Evolutionary conservation across 495 filamentous ascomycete species (phyloP).

Genomic region (Rhypophila decipiens): DNA sequence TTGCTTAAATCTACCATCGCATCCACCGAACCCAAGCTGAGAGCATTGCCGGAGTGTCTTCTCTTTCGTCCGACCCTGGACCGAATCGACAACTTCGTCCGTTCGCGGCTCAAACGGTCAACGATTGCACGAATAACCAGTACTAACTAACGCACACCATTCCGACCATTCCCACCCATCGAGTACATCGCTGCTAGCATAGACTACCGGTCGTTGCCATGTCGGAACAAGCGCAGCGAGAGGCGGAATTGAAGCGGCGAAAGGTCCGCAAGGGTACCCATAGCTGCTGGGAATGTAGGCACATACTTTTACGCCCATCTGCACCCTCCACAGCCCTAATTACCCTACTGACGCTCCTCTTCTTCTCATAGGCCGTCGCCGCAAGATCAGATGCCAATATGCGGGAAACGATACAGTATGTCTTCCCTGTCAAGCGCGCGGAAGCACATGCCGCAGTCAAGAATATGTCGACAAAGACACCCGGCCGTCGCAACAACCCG

Average conservation of each 20-base stretch:
- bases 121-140: no score
- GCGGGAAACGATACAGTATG: constrained; percentile 33
- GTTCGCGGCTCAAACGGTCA: no score
- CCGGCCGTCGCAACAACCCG: constrained; percentile 23
- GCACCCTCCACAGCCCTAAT: not conserved
- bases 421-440: constrained; percentile 39
- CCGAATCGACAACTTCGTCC: no score
- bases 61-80: no score
- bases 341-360: constrained; percentile 3
- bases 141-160: no score
- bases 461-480: constrained; percentile 37
- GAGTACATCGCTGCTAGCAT: no score
- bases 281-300: constrained; percentile 51
- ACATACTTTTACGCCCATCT: constrained; percentile 3
- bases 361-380: constrained; percentile 31
- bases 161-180: no score
- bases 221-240: not conserved
- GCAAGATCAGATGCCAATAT: constrained; percentile 43
- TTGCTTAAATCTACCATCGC: no score
- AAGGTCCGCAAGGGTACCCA: constrained; percentile 50
- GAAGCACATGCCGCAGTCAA: constrained; percentile 44
- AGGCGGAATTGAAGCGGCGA: constrained; percentile 25
- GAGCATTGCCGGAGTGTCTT: no score
- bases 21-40: no score
- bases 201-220: no score